phyloP scores from a whole-genome alignment of 495 filamentous ascomycete species.

The Trichoderma erinaceum region DNA sequence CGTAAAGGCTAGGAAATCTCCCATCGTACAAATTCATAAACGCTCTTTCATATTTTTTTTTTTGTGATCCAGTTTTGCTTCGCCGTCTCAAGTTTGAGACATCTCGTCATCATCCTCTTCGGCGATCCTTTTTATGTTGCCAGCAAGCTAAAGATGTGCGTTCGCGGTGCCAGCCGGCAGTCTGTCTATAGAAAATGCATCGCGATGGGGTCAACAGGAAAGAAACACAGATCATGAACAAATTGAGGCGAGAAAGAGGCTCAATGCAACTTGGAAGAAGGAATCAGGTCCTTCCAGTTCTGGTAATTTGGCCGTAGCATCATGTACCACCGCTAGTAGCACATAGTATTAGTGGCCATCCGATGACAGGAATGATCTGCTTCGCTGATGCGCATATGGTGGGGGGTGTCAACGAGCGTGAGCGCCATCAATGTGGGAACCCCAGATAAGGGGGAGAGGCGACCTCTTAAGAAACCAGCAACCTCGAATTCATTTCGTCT shows the following conservation, averaged over 20 bases:
- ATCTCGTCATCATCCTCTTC: not conserved
- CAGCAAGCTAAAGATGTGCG: not conserved
- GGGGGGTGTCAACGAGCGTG: not conserved
- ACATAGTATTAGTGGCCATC: not conserved
- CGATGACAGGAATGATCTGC: constrained; percentile 2
- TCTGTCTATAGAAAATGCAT: constrained; percentile 8
- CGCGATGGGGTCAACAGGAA: not conserved
- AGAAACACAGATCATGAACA: not conserved
- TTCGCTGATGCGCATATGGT: constrained; percentile 5
- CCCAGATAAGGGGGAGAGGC: not conserved
- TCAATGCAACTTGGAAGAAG: not conserved
- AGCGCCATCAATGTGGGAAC: not conserved
- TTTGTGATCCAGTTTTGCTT: not conserved
- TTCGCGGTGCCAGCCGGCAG: not conserved
- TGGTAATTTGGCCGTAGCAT: not conserved
- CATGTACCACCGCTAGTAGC: not conserved
- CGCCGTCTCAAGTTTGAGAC: not conserved
- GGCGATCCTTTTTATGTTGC: not conserved
- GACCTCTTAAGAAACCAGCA: not conserved
- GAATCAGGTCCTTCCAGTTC: not conserved
- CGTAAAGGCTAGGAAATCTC: not conserved
- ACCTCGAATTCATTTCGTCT: not conserved
- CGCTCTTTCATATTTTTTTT: not conserved
- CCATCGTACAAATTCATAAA: constrained; percentile 6
- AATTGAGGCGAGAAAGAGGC: not conserved